Evolutionary conservation across 176 grass and related monocot genomes (phyloP).

Genomic region (Oryza rufipogon): DNA sequence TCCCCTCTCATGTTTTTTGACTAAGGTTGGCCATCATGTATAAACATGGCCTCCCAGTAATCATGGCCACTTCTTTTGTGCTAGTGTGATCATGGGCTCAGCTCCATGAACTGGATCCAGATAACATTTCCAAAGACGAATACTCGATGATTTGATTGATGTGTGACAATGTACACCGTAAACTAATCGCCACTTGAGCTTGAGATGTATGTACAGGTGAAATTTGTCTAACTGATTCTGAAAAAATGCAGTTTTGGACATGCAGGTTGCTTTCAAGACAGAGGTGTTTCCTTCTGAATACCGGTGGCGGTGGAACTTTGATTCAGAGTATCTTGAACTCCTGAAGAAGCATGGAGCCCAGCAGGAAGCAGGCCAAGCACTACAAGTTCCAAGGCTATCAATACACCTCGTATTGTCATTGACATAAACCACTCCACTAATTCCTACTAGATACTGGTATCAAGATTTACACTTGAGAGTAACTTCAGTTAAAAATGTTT

Average conservation of each 20-base stretch:
- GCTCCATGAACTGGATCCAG: slow-evolving; percentile 17
- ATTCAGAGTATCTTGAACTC: slow-evolving; percentile 34
- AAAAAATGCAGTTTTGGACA: slow-evolving; percentile 16
- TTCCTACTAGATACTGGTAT: background rate
- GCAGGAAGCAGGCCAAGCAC: slow-evolving; percentile 42
- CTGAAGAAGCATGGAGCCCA: slow-evolving; percentile 54
- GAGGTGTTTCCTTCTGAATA: slow-evolving; percentile 53
- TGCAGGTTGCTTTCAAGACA: slow-evolving; percentile 65
- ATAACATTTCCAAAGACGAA: slow-evolving; percentile 39
- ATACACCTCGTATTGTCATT: background rate
- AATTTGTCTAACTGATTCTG: slow-evolving; percentile 27
- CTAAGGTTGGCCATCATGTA: slow-evolving; percentile 36
- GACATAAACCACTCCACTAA: background rate
- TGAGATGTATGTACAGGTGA: background rate
- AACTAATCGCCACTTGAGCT: background rate
- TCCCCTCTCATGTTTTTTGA: slow-evolving; percentile 34
- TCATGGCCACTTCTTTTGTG: slow-evolving; percentile 37
- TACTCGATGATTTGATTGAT: slow-evolving; percentile 32
- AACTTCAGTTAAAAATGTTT: background rate
- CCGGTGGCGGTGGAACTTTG: slow-evolving; percentile 32
- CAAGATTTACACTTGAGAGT: background rate
- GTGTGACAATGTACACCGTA: background rate
- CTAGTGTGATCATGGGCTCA: slow-evolving; percentile 31
- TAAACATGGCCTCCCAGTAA: slow-evolving; percentile 20
- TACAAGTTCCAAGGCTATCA: slow-evolving; percentile 60